Evolutionary conservation across 140 eudicot genomes (phyloP), one percentile per base, ranked within the genome.

Genomic region (Ambrosia hybrid): DNA sequence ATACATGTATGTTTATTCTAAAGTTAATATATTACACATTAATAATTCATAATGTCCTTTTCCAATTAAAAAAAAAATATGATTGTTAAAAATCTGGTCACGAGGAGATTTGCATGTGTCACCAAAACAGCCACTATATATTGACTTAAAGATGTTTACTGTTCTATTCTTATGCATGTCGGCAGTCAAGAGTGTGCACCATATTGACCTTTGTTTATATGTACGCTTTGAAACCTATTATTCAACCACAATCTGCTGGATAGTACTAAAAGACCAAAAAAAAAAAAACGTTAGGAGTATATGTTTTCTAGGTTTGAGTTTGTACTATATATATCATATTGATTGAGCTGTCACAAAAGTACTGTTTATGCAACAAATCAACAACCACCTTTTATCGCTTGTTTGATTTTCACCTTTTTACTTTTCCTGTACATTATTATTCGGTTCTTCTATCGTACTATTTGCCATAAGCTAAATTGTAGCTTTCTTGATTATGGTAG

Each of bases 11-110:
- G 51, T 72, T 65, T 30, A 39, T 43, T 11, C 17, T 65, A 63
- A 36, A 52, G 33, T n/a, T 48, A 53, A 41, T 68, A 51, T 67
- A 72, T 45, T 38, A 9, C n/a, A 70, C 43, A 72, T 38, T 56
- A 68, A 56, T 75, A 39, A 60, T 61, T 70, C 81, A 55, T 70
- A 5, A 61, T 52, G 59, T 64, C 49, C 49, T 62, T 62, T 71
- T 55, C 68, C 3, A 56, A 51, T 58, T 67, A 70, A 0, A 61
- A 71, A 49, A 55, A 73, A 55, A n/a, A n/a, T n/a, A n/a, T 81
- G 56, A 46, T 72, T 87, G 76, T 76, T 81, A n/a, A n/a, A n/a
- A 72, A 80, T 86, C 76, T 80, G 83, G 74, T 87, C 87, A 89
- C 87, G 85, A 89, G 93, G 81, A 53, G 72, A 65, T 79, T 41